Base-by-base conservation (phyloP, 108 stramenopile species). In the Cyclotella atomus region DNA sequence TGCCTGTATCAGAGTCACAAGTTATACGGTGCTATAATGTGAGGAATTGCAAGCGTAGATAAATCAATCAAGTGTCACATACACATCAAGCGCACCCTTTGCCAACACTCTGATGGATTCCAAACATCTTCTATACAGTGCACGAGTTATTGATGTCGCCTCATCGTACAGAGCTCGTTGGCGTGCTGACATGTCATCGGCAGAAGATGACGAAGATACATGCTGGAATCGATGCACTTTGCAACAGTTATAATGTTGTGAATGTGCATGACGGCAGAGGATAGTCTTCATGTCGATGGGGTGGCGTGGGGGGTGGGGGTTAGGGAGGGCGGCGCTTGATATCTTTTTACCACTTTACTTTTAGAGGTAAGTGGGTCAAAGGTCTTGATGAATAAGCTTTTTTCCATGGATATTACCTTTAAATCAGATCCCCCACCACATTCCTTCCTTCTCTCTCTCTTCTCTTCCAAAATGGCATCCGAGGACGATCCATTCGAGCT, bases 81-180 rank as follows among this genome's bases (percentile, higher is more conserved):
- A 17, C 52, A 5, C 10, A 16, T 33, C 14, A 27, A 15, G 5
- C 64, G 29, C 45, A 65, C 64, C 44, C 19, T 65, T 25, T 29
- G 64, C 64, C 29, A 65, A 19, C 44, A 65, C 14, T 9, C 47
- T 47, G 27, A 87, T 68, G 16, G 89, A 92, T 66, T 81, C 75
- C 10, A 92, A 30, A 61, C 94, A 95, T 47, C 63, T 50, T 35
- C 91, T 79, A 60, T 91, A 95, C 6, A 95, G 76, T 9, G 86
- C 70, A 47, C 75, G 78, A 2, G 91, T 91, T 45, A 92, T 50
- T 29, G 54, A 65, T 3, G 76, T 67, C n/a, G 94, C 91, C 65
- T 95, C 89, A 4, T 83, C 47, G 38, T 85, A 57, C 3, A 93
- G 60, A 24, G 55, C 28, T 1, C 29, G n/a, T 71, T 82, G 81